phyloP scores from a whole-genome alignment of 2,329 filamentous ascomycete species.

The Cercospora zeina region DNA sequence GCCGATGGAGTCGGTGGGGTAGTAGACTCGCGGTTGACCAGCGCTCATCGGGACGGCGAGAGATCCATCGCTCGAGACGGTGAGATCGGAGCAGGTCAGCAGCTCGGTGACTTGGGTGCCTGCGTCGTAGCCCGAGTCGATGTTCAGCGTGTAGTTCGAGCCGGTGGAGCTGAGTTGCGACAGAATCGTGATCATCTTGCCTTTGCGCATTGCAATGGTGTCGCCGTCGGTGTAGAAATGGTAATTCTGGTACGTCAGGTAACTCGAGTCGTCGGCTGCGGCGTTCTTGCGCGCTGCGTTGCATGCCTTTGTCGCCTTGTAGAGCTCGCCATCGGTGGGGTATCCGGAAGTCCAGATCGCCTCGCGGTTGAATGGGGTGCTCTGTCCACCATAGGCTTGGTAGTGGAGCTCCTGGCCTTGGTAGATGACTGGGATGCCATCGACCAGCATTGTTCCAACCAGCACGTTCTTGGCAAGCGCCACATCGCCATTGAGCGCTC shows the following conservation, averaged over 20 bases:
- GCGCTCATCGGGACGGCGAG: conserved; percentile 41
- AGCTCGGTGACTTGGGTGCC: conserved; percentile 44
- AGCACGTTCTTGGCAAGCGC: conserved; percentile 62
- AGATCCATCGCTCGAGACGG: conserved; percentile 33
- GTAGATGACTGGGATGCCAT: conserved; percentile 66
- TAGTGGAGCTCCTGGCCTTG: conserved; percentile 66
- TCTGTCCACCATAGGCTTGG: conserved; percentile 38
- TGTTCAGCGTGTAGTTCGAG: conserved; percentile 31
- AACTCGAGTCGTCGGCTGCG: conserved; percentile 44
- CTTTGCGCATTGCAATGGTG: conserved; percentile 53
- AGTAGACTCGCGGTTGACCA: conserved; percentile 43
- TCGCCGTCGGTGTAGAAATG: conserved; percentile 45
- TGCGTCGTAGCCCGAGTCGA: conserved; percentile 35
- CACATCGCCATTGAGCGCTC: conserved; percentile 54
- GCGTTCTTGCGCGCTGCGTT: conserved; percentile 55
- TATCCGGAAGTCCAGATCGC: conserved; percentile 48
- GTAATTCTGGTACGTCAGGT: conserved; percentile 45
- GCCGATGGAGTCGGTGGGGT: conserved; percentile 32
- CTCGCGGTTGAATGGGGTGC: conserved; percentile 46
- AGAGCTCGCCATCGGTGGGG: conserved; percentile 36
- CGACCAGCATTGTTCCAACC: conserved; percentile 60
- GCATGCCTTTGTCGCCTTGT: conserved; percentile 43
- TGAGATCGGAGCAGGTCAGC: conserved; percentile 40
- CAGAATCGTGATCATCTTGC: conserved; percentile 46
- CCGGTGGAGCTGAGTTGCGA: conserved; percentile 38